phyloP scores from a whole-genome alignment of 768 basidiomycete species.

The Auricularia heimuer region DNA sequence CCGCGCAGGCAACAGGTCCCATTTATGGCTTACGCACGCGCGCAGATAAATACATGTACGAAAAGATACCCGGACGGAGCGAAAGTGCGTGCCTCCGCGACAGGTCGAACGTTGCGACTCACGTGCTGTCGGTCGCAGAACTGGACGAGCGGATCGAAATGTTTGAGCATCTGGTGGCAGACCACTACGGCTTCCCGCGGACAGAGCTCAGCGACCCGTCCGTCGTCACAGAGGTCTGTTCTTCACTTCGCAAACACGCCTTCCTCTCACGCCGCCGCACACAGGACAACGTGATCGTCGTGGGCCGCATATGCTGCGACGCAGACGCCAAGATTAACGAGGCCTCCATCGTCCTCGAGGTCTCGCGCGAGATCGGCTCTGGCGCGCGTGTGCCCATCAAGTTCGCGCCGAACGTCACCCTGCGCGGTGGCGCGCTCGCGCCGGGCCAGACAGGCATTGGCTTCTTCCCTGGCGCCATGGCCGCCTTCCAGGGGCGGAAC shows the following conservation, averaged over 20 bases:
- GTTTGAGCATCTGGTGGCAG: constrained; percentile 61
- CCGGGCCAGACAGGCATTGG: constrained; percentile 57
- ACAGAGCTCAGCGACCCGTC: constrained; percentile 69
- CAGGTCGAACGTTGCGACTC: background rate
- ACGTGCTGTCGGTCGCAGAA: constrained; percentile 29
- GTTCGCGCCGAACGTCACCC: constrained; percentile 54
- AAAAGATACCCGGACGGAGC: constrained; percentile 75
- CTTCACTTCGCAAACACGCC: constrained; percentile 5
- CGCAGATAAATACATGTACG: constrained; percentile 87
- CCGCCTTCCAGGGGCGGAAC: constrained; percentile 79
- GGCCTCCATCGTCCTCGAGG: constrained; percentile 66
- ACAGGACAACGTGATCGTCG: constrained; percentile 55
- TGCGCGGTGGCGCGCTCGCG: constrained; percentile 42
- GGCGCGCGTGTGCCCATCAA: constrained; percentile 60
- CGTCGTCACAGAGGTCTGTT: constrained; percentile 41
- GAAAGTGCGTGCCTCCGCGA: constrained; percentile 45
- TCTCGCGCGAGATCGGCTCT: constrained; percentile 68
- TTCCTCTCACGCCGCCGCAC: background rate
- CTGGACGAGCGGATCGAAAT: constrained; percentile 87
- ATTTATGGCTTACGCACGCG: background rate
- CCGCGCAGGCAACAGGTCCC: background rate
- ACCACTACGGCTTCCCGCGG: constrained; percentile 49
- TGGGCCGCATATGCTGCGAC: constrained; percentile 69
- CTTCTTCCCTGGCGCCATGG: constrained; percentile 83
- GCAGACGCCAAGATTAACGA: constrained; percentile 69